phyloP scores from a whole-genome alignment of 257 asterid species.

The Cynanchum wilfordii region DNA sequence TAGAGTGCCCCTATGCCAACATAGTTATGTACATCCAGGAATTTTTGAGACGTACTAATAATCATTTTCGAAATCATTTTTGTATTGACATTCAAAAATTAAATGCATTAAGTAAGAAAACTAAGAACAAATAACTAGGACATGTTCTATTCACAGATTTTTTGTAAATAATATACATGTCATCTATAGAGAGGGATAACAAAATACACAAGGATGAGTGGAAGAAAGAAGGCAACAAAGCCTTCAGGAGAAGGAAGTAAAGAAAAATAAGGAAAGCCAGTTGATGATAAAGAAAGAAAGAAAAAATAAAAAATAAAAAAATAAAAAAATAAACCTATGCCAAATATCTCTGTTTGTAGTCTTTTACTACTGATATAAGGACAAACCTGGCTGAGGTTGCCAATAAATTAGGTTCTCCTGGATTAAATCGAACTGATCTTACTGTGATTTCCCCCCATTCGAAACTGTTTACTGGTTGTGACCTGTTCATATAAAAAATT shows the following conservation, averaged over 20 bases:
- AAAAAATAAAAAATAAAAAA: no score
- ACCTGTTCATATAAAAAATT: conserved; percentile 47
- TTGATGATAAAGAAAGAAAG: no score
- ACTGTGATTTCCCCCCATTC: conserved; percentile 75
- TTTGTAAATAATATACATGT: background rate
- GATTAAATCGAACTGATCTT: conserved; percentile 84
- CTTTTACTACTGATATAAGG: background rate
- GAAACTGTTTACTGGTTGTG: conserved; percentile 83
- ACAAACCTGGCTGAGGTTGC: conserved; percentile 86
- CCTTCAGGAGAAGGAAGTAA: background rate
- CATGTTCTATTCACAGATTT: background rate
- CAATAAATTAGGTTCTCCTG: conserved; percentile 83
- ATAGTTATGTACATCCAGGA: background rate
- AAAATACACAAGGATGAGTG: background rate
- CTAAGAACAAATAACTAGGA: background rate
- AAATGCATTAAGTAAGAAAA: background rate
- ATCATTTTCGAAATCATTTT: background rate
- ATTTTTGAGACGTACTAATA: background rate
- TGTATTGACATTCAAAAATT: background rate
- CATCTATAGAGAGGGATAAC: background rate
- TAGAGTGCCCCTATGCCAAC: background rate
- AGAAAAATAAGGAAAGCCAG: background rate
- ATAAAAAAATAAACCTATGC: background rate
- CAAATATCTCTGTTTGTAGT: no score
- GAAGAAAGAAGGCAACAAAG: background rate